A percentile compares a stretch with the other conserved stretches of the same genome.
Conservation (phyloP, 2,329 filamentous ascomycete genomes). For the Diaporthe sp. region DNA sequence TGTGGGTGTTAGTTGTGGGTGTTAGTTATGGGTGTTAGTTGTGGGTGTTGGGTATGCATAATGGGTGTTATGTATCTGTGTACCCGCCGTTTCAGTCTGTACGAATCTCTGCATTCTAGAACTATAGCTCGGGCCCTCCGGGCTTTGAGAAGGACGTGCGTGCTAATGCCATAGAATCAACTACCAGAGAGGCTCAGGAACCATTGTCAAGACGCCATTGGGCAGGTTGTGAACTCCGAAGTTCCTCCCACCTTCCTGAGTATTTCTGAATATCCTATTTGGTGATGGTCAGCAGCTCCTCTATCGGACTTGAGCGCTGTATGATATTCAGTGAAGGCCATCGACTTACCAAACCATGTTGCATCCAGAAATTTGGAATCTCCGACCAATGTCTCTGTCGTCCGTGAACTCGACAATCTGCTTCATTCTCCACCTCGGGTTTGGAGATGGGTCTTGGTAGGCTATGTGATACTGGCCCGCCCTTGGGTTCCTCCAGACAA, state of each 20-base stretch:
- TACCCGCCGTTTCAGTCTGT: no score
- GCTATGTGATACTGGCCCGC: neutral
- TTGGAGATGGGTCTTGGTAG: neutral
- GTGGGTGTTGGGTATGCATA: no score
- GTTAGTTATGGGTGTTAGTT: no score
- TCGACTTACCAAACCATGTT: neutral
- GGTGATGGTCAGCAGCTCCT: neutral
- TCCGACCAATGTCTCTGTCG: neutral
- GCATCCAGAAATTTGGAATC: neutral
- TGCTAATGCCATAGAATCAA: neutral
- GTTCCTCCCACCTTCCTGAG: neutral
- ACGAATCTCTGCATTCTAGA: no score
- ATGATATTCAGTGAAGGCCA: neutral
- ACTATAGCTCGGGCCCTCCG: no score
- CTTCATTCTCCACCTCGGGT: neutral
- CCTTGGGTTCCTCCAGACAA: neutral
- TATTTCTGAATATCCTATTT: neutral
- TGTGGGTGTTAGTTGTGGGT: no score
- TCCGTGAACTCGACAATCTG: neutral
- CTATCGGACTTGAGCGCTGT: no score
- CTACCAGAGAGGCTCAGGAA: neutral
- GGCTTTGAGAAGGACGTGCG: neutral
- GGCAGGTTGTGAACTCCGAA: neutral
- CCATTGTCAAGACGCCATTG: neutral
- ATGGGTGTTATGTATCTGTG: no score